Base-by-base conservation (phyloP, 441 rosid species). In the Pelargonium australe region DNA sequence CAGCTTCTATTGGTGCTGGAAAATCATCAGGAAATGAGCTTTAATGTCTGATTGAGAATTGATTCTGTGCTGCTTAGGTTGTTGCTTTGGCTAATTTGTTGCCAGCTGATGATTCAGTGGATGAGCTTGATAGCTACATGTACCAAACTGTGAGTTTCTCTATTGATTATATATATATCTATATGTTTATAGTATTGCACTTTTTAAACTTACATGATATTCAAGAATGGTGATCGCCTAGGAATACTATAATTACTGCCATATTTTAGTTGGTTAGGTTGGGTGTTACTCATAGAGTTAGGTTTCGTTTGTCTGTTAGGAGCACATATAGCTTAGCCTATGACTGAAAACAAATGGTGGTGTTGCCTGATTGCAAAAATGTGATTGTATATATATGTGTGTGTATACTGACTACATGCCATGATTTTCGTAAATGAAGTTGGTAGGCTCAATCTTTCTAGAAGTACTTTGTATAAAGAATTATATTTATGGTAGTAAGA, bases 101-200 rank as follows among this genome's bases (percentile, higher is more conserved):
- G 66, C 97, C 97, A 4, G 82, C 70, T 65, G 97, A 92, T 86
- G 96, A 90, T 75, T 82, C 89, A 0, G 93, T 90, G 63, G 98
- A 90, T 65, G 99, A 95, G 80, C 76, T 95, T 68, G 97, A 92
- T 73, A 95, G 98, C 81, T 95, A 87, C 79, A 95, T 90, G 97
- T 90, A 89, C 76, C 98, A 92, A 82, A 95, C 98, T 68, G 96
- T 95, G 81, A 82, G 84, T 72, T 60, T 68, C 69, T 65, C 6
- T 5, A 20, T 5, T 34, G 6, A 53, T 53, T 53, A 5, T 14
- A 53, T 53, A 7, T n/a, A n/a, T 53, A 16, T 14, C 5, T 53
- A 4, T 34, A 4, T 16, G 20, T 20, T 0, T 58, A 5, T 64
- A 11, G 20, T 31, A 8, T 51, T 17, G n/a, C 20, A 31, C 7